Evolutionary conservation across 805 yeast species (phyloP), one percentile per base, ranked within the genome.

Genomic region (Saccharomycopsis fodiens): DNA sequence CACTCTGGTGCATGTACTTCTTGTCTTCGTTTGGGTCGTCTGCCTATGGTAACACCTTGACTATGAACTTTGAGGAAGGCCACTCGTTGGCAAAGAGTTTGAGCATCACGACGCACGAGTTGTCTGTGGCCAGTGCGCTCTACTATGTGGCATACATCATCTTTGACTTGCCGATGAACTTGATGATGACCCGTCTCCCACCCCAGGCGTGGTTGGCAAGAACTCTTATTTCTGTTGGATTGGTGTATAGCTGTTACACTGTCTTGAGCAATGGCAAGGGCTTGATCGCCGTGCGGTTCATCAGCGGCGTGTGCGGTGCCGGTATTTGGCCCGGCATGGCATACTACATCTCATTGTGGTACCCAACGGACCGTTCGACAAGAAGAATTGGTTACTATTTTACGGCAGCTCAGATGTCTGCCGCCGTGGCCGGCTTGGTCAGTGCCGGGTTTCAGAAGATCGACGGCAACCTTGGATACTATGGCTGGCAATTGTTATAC

Each of bases 301-400:
- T 86, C 47, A 73, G 82, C 23, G 95, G 95, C 40, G 54, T 82
- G 46, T 82, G 81, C 47, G 85, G 85, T 43, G 93, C 95, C 8
- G 95, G 95, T 35, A 78, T 85, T 3, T 85, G 95, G 95, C 95
- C 95, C 1, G 95, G 94, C 7, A 70, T 86, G 82, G 77, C 87
- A 19, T 86, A 85, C 63, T 86, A 86, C 57, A 70, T 86, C 36
- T 76, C 89, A 0, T 65, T 85, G 55, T 86, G 94, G 91, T 86
- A 86, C 57, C 95, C 95, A 2, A 74, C 79, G 43, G 79, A 82
- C 39, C 69, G 93, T 49, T 74, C 79, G 54, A 84, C 94, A 2
- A 73, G 76, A 52, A 69, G 96, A 58, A 82, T 86, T 52, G 96
- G 96, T 2, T 86, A 82, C 64, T 86, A 86, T 62, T 86, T 82